These are phyloP conservation scores for Aspergillus mulundensis DNA, from an alignment of 495 filamentous ascomycete genomes.

Conservation along the genomic window DNA sequence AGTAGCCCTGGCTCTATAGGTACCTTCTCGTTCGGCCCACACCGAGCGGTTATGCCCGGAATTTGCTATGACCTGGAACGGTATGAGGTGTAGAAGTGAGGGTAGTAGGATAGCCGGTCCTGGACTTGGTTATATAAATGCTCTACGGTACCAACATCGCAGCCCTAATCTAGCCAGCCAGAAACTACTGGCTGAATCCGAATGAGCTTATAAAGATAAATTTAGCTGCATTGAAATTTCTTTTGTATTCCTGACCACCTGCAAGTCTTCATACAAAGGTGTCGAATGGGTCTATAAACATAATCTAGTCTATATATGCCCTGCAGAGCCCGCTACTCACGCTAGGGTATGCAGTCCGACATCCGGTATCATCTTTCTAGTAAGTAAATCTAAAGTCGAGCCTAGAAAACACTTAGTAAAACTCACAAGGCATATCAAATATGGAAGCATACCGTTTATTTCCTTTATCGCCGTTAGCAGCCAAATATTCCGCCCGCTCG, in stretches of 20 bases:
- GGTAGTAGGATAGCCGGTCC: no score
- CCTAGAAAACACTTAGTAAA: no score
- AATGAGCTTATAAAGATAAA: no score
- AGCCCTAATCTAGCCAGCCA: no score
- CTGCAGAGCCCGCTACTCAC: not conserved
- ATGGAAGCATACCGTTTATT: constrained; percentile 61
- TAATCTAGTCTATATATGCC: not conserved
- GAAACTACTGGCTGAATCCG: no score
- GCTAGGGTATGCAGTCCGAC: not conserved
- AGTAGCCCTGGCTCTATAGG: not conserved
- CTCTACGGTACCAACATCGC: no score
- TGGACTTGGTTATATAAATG: no score
- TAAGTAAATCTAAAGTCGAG: constrained; percentile 53
- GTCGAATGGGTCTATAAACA: not conserved
- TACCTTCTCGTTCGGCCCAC: not conserved
- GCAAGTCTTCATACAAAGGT: not conserved
- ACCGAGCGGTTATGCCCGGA: not conserved
- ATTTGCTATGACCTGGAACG: no score
- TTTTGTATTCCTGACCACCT: not conserved
- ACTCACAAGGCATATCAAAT: no score
- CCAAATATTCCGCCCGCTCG: constrained; percentile 60
- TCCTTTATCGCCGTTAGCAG: constrained; percentile 60
- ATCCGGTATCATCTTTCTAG: constrained; percentile 20
- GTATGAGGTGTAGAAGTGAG: no score
- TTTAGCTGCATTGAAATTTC: no score